Conservation (phyloP, 306 rosid genomes). For the Vachellia collinsii region DNA sequence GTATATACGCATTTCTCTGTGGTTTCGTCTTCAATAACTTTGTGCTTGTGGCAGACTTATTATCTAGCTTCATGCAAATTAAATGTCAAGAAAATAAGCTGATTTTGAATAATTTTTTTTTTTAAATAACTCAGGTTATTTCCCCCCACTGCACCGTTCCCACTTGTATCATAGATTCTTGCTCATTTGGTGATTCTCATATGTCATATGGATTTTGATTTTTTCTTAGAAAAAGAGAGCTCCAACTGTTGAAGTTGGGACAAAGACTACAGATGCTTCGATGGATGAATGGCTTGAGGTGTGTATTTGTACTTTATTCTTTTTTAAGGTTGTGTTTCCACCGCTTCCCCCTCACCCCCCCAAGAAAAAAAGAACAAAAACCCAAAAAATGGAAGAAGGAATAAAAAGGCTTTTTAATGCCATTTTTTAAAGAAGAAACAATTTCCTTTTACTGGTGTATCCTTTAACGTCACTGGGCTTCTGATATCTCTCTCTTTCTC, state of each 20-base stretch:
- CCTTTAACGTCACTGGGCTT: constrained; percentile 11
- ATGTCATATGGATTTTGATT: constrained; percentile 27
- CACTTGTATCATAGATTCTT: constrained; percentile 19
- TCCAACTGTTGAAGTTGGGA: constrained; percentile 94
- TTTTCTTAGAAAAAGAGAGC: constrained; percentile 81
- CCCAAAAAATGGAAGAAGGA: neutral
- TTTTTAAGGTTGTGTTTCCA: too few relatives aligned
- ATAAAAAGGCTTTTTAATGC: neutral
- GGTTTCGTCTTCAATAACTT: neutral
- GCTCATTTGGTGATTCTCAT: constrained; percentile 13
- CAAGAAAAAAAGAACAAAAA: too few relatives aligned
- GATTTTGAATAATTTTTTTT: neutral
- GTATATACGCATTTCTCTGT: neutral
- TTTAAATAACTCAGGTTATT: neutral
- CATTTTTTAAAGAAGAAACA: neutral
- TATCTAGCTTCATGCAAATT: neutral
- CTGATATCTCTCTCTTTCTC: constrained; percentile 26
- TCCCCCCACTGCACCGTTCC: neutral
- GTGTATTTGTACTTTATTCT: constrained; percentile 29
- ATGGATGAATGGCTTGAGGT: constrained; percentile 98
- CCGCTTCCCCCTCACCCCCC: too few relatives aligned
- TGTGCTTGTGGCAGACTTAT: neutral
- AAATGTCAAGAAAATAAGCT: neutral
- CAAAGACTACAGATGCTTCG: constrained; percentile 71
- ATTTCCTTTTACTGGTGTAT: neutral